phyloP scores from a whole-genome alignment of 768 basidiomycete species.

The Lanmaoa pseudosensibilis region DNA sequence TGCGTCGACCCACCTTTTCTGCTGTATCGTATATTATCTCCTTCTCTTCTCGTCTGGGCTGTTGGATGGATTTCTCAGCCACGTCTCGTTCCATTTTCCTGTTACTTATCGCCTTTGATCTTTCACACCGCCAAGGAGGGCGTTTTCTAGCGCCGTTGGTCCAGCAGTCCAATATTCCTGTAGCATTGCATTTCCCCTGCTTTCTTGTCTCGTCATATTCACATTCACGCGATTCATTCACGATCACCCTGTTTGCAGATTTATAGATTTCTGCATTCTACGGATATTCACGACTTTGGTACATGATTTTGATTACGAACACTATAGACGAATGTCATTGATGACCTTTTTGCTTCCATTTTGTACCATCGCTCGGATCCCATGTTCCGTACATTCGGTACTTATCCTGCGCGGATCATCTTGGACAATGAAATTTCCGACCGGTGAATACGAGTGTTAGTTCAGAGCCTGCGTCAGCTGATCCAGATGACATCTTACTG shows the following conservation, averaged over 20 bases:
- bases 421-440: neutral
- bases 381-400: neutral
- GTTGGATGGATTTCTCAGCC: slow-evolving; percentile 35
- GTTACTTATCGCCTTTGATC: slow-evolving; percentile 38
- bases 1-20: slow-evolving; percentile 30
- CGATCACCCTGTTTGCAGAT: slow-evolving; percentile 23
- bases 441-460: neutral
- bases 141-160: slow-evolving; percentile 31
- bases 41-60: slow-evolving; percentile 29
- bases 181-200: slow-evolving; percentile 36
- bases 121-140: slow-evolving; percentile 37
- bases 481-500: neutral
- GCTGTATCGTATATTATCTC: slow-evolving; percentile 33
- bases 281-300: slow-evolving; percentile 21
- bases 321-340: slow-evolving; percentile 24
- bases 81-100: slow-evolving; percentile 18
- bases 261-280: slow-evolving; percentile 35
- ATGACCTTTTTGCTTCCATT: slow-evolving; percentile 21
- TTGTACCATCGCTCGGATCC: neutral
- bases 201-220: slow-evolving; percentile 14
- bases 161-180: slow-evolving; percentile 30
- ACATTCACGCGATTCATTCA: slow-evolving; percentile 16
- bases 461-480: neutral
- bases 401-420: slow-evolving; percentile 12
- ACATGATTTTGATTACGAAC: slow-evolving; percentile 28